phyloP scores from a whole-genome alignment of 345 rosid genomes.

The Excoecaria agallocha region DNA sequence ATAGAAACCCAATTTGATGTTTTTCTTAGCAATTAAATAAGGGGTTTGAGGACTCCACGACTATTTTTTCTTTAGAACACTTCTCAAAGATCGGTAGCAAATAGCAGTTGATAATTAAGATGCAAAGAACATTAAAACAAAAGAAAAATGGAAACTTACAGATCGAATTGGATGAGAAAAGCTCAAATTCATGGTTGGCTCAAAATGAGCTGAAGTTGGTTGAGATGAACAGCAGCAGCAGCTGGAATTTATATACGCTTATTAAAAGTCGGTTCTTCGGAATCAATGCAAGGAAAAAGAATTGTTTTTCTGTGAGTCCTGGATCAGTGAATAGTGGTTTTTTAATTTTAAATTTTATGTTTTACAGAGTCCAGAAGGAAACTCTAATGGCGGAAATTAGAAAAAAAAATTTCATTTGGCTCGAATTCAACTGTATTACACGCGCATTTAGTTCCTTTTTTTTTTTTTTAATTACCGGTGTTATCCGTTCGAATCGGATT shows the following conservation, averaged over 20 bases:
- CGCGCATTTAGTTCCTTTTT: too few relatives aligned
- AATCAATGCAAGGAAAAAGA: not conserved
- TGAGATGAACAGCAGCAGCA: not conserved
- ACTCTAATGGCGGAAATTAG: not conserved
- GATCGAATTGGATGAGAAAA: constrained; percentile 31
- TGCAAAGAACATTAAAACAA: constrained; percentile 8
- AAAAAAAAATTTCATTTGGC: not conserved
- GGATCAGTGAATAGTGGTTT: not conserved
- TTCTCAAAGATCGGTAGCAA: not conserved
- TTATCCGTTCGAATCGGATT: too few relatives aligned
- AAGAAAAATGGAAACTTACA: constrained; percentile 33
- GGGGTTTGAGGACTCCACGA: not conserved
- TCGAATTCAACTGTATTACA: too few relatives aligned
- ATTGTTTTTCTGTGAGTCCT: not conserved
- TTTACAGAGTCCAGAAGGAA: not conserved
- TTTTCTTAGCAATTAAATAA: not conserved
- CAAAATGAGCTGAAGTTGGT: not conserved
- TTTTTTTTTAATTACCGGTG: too few relatives aligned
- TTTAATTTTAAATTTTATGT: not conserved
- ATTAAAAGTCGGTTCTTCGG: not conserved
- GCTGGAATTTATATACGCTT: not conserved
- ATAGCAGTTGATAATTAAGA: not conserved
- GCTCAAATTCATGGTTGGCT: constrained; percentile 37
- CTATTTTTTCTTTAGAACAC: not conserved
- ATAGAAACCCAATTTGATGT: not conserved